Percentiles rank a stretch among this genome's conserved stretches.
These are phyloP conservation scores for Bryum argenteum DNA, from an alignment of 225 moss, liverwort and hornwort genomes.

Conservation along the genomic window DNA sequence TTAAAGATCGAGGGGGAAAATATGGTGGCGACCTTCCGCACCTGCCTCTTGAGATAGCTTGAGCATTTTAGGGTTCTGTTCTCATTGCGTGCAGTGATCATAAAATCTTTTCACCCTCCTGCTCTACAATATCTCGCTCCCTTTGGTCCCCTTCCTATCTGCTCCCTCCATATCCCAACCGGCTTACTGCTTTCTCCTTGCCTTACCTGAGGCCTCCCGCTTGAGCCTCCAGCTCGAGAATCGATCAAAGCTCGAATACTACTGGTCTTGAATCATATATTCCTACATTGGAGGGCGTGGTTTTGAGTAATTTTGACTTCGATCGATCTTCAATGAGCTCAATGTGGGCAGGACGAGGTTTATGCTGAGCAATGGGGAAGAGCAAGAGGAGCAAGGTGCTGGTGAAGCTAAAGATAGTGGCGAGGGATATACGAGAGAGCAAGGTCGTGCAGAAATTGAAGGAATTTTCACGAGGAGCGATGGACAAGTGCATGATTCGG, in stretches of 20 bases:
- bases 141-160: conserved; percentile 28
- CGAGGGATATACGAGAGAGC: conserved; percentile 5
- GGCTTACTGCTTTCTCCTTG: conserved; percentile 2
- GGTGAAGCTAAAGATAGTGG: conserved; percentile 31
- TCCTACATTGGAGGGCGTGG: neutral
- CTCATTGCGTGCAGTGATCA: conserved; percentile 13
- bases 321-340: conserved; percentile 1
- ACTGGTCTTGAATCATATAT: neutral
- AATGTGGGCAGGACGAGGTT: neutral
- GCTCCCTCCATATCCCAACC: conserved; percentile 42
- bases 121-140: conserved; percentile 24
- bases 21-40: neutral
- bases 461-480: conserved; percentile 31
- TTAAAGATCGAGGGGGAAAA: neutral
- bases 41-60: conserved; percentile 3
- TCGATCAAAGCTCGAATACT: neutral
- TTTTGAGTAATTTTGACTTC: neutral
- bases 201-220: neutral
- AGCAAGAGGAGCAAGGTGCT: conserved; percentile 19
- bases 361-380: conserved; percentile 21
- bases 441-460: conserved; percentile 26
- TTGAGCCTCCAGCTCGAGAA: neutral
- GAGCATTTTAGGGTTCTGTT: conserved; percentile 31
- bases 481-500: conserved; percentile 17
- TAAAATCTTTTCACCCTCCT: conserved; percentile 29